phyloP scores from a whole-genome alignment of 352 stramenopile species.

The Phytophthora syringae region DNA sequence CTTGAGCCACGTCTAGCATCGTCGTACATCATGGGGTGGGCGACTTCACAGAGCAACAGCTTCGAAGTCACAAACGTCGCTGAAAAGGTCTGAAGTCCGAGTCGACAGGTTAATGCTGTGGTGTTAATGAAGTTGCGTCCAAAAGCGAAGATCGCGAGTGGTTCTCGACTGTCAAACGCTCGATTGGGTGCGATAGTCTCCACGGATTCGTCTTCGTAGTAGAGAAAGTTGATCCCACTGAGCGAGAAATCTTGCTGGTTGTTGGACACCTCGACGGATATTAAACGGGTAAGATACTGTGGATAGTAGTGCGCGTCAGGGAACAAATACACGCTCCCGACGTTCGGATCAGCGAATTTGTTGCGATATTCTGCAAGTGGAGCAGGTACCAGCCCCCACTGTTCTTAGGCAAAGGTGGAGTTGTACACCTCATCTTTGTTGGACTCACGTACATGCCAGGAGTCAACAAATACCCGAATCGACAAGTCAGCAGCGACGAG shows the following conservation, averaged over 20 bases:
- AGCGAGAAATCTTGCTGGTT: conserved; percentile 96
- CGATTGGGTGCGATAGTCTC: conserved; percentile 60
- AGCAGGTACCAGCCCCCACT: conserved; percentile 61
- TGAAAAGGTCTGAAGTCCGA: conserved; percentile 78
- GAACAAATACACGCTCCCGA: conserved; percentile 80
- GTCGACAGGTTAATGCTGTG: conserved; percentile 88
- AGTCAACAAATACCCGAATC: conserved; percentile 87
- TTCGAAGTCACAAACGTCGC: conserved; percentile 90
- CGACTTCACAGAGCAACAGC: conserved; percentile 91
- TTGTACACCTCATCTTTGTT: conserved; percentile 83
- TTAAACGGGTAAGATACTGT: conserved; percentile 85
- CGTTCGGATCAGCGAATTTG: conserved; percentile 57
- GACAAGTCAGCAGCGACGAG: conserved; percentile 80
- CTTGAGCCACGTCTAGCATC: conserved; percentile 22
- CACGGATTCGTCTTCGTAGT: conserved; percentile 89
- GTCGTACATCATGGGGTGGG: conserved; percentile 44
- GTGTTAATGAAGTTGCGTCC: conserved; percentile 93
- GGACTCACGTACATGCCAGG: conserved; percentile 85
- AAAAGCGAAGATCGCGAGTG: conserved; percentile 68
- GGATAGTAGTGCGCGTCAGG: conserved; percentile 87
- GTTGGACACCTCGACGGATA: conserved; percentile 94
- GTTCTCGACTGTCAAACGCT: conserved; percentile 50
- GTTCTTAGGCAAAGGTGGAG: conserved; percentile 71
- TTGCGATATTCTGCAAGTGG: conserved; percentile 82
- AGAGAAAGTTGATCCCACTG: conserved; percentile 92